A percentile compares a stretch with the other conserved stretches of the same genome.
These are phyloP conservation scores for Colletotrichum limetticola DNA, from an alignment of 2,329 filamentous ascomycete genomes.

Conservation along the genomic window DNA sequence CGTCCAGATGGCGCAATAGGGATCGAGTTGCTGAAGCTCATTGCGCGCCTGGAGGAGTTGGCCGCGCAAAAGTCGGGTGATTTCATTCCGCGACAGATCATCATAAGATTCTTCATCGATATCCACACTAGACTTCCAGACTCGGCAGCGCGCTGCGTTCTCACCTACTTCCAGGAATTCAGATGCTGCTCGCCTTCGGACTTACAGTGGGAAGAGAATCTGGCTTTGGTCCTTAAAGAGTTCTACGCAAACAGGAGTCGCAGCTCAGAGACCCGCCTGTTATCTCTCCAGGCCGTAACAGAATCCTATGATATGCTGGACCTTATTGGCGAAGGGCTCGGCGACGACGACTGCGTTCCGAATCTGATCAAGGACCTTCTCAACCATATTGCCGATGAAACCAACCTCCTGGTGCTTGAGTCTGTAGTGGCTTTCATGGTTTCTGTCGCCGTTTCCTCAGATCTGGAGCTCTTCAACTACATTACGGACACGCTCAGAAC, in stretches of 20 bases:
- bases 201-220: constrained; percentile 72
- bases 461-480: constrained; percentile 67
- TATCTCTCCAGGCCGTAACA: constrained; percentile 69
- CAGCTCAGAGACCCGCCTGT: constrained; percentile 70
- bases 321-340: constrained; percentile 64
- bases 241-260: constrained; percentile 73
- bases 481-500: constrained; percentile 63
- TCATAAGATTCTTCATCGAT: constrained; percentile 73
- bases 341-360: constrained; percentile 67
- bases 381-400: constrained; percentile 69
- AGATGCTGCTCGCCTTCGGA: constrained; percentile 79
- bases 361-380: constrained; percentile 72
- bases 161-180: constrained; percentile 76
- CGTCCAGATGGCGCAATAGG: constrained; percentile 51
- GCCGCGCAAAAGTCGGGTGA: constrained; percentile 58
- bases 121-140: constrained; percentile 73
- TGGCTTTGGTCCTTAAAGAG: constrained; percentile 67
- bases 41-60: constrained; percentile 61
- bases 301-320: constrained; percentile 69
- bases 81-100: constrained; percentile 72
- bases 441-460: constrained; percentile 70
- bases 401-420: constrained; percentile 72
- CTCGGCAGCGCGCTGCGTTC: constrained; percentile 69
- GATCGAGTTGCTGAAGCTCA: constrained; percentile 56
- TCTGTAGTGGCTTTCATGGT: constrained; percentile 73